A percentile compares a stretch with the other conserved stretches of the same genome.
Conservation (phyloP, 2,329 filamentous ascomycete genomes). For the Thielaviopsis ethacetica region DNA sequence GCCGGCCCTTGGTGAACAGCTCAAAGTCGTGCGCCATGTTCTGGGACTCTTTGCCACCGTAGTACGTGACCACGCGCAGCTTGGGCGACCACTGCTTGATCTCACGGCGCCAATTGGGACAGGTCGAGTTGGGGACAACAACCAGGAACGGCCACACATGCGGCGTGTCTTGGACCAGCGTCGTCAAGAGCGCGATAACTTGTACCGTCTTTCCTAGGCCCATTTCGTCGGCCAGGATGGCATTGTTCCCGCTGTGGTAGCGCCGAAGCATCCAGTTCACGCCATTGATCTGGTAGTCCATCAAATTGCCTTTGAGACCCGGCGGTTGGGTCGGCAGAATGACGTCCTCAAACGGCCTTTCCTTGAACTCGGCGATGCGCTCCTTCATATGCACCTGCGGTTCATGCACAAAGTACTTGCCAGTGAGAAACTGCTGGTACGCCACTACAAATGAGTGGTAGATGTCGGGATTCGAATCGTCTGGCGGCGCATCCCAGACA, state of each 20-base stretch:
- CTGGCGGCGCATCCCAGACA: slow-evolving; percentile 75
- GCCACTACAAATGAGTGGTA: slow-evolving; percentile 71
- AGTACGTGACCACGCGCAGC: slow-evolving; percentile 81
- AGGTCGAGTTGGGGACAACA: slow-evolving; percentile 87
- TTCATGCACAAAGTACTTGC: slow-evolving; percentile 49
- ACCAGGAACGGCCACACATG: slow-evolving; percentile 80
- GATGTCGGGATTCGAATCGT: slow-evolving; percentile 42
- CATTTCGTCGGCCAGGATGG: slow-evolving; percentile 95
- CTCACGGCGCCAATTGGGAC: slow-evolving; percentile 93
- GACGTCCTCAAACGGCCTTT: slow-evolving; percentile 39
- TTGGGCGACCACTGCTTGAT: slow-evolving; percentile 86
- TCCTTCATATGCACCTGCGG: slow-evolving; percentile 44
- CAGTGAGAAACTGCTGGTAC: slow-evolving; percentile 72
- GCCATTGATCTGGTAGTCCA: slow-evolving; percentile 86
- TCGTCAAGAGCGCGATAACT: slow-evolving; percentile 65
- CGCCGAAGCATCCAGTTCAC: slow-evolving; percentile 92
- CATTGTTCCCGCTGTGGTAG: slow-evolving; percentile 67
- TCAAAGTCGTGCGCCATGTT: slow-evolving; percentile 69
- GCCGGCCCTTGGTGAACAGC: slow-evolving; percentile 51
- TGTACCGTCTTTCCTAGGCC: slow-evolving; percentile 95
- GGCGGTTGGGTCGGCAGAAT: slow-evolving; percentile 57
- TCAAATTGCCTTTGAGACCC: slow-evolving; percentile 62
- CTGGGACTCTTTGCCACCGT: slow-evolving; percentile 60
- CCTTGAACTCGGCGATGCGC: slow-evolving; percentile 52
- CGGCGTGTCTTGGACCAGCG: slow-evolving; percentile 49